phyloP scores from a whole-genome alignment of 2,329 filamentous ascomycete species.

The Diaporthe vaccinii region DNA sequence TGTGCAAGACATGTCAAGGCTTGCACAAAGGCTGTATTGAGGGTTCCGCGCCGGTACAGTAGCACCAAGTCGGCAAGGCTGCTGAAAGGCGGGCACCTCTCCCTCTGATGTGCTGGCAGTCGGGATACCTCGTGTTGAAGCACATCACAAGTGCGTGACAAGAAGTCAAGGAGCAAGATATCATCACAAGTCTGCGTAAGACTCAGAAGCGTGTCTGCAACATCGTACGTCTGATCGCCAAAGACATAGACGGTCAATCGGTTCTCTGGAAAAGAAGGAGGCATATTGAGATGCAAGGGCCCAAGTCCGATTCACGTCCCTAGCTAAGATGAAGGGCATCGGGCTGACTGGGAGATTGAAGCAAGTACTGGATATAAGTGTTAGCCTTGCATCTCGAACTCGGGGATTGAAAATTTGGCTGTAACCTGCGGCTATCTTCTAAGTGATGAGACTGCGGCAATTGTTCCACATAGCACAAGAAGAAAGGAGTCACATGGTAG shows the following conservation, averaged over 20 bases:
- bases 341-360: background rate
- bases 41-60: conserved; percentile 40
- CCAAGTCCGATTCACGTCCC: background rate
- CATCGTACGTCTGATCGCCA: conserved; percentile 44
- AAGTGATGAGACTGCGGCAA: background rate
- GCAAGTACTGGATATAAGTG: background rate
- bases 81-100: conserved; percentile 40
- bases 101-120: conserved; percentile 38
- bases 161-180: conserved; percentile 30
- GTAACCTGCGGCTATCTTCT: background rate
- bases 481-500: background rate
- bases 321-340: background rate
- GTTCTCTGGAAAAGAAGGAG: background rate
- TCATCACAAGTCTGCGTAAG: background rate
- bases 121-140: conserved; percentile 24
- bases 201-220: conserved; percentile 36
- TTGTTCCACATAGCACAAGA: background rate
- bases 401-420: background rate
- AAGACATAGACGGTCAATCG: conserved; percentile 39
- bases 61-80: conserved; percentile 41
- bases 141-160: background rate
- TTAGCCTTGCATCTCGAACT: background rate
- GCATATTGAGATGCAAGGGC: background rate
- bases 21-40: conserved; percentile 39
- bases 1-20: conserved; percentile 28